Evolutionary conservation across 306 rosid genomes (phyloP).

Genomic region (Cicer bijugum): DNA sequence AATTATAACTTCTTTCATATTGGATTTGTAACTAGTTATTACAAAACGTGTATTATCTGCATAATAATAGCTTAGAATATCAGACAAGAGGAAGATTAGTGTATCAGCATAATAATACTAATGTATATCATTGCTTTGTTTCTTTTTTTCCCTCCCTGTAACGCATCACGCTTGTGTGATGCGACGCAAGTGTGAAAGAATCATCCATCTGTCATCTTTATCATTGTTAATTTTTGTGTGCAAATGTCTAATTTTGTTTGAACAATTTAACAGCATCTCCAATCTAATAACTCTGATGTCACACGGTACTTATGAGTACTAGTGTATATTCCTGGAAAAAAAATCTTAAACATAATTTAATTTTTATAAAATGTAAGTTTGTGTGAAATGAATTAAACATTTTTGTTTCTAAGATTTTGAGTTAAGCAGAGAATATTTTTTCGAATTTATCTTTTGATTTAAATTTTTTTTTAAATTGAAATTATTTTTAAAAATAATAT

Average conservation of each 20-base stretch:
- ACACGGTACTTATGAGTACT: too few species aligned
- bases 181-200: not conserved
- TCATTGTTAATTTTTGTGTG: not conserved
- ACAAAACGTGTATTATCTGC: conserved; percentile 4
- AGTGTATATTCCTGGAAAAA: too few species aligned
- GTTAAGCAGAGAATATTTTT: too few species aligned
- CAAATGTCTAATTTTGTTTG: not conserved
- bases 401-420: too few species aligned
- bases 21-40: conserved; percentile 28
- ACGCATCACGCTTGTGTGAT: not conserved
- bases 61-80: conserved; percentile 9
- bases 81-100: conserved; percentile 19
- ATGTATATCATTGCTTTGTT: conserved; percentile 31
- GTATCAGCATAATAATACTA: not conserved
- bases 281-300: too few species aligned
- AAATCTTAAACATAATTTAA: too few species aligned
- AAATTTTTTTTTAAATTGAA: too few species aligned
- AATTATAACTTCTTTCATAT: conserved; percentile 23
- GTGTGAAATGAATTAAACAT: too few species aligned
- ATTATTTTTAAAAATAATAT: too few species aligned
- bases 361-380: too few species aligned
- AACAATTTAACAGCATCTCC: not conserved
- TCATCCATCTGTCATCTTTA: conserved; percentile 3
- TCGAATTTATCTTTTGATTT: too few species aligned
- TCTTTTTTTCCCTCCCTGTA: not conserved